Percentiles rank a stretch among this genome's conserved stretches.
These are phyloP conservation scores for Senecio squalidus DNA, from an alignment of 140 eudicot genomes.

Conservation along the genomic window DNA sequence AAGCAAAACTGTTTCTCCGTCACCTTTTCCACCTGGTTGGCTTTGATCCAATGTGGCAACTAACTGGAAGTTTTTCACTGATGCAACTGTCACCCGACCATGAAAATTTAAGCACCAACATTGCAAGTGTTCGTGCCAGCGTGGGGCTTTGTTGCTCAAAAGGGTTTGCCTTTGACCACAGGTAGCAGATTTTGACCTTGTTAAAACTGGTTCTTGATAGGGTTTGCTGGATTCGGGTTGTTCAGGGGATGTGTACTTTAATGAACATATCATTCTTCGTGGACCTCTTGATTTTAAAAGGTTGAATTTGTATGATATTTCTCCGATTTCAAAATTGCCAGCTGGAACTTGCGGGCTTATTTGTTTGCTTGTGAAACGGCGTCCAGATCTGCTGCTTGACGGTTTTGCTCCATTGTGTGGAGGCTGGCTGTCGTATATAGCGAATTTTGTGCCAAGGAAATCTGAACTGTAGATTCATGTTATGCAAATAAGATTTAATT, in stretches of 20 bases:
- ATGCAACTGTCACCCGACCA: constrained; percentile 91
- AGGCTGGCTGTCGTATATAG: constrained; percentile 72
- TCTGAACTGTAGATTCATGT: constrained; percentile 52
- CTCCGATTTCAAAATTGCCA: constrained; percentile 69
- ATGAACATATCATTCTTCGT: constrained; percentile 71
- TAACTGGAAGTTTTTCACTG: constrained; percentile 88
- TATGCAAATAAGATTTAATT: neutral
- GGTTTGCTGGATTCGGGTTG: neutral
- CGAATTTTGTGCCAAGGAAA: constrained; percentile 83
- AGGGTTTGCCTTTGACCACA: constrained; percentile 30
- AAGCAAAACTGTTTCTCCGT: constrained; percentile 78
- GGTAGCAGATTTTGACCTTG: constrained; percentile 23
- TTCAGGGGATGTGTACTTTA: constrained; percentile 37
- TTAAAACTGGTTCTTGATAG: constrained; percentile 8
- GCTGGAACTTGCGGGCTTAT: constrained; percentile 90
- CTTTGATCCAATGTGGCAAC: constrained; percentile 74
- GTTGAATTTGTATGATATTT: constrained; percentile 74
- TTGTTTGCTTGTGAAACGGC: constrained; percentile 77
- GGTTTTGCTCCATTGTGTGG: constrained; percentile 78
- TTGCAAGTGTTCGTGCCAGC: constrained; percentile 90
- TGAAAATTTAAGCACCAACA: constrained; percentile 97
- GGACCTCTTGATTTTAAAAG: constrained; percentile 89
- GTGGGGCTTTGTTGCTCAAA: constrained; percentile 73
- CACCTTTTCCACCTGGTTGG: constrained; percentile 74
- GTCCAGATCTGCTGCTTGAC: constrained; percentile 52